Percentiles rank a stretch among this genome's conserved stretches.
These are phyloP conservation scores for Albugo candida DNA, from an alignment of 352 stramenopile genomes.

Conservation along the genomic window DNA sequence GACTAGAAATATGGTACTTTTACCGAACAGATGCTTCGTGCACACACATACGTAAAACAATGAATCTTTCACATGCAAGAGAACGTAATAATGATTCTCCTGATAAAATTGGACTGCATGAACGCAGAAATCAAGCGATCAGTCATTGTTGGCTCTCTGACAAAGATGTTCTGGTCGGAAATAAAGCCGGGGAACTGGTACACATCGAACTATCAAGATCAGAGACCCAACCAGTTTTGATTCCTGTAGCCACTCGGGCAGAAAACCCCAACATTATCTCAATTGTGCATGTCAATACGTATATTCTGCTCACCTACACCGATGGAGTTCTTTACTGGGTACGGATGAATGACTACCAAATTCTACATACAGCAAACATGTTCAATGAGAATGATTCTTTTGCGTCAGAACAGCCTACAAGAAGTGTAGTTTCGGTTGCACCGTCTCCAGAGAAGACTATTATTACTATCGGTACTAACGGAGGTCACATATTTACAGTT, in stretches of 20 bases:
- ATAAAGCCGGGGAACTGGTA: conserved; percentile 7
- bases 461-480: conserved; percentile 30
- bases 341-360: too few species aligned
- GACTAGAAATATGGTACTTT: conserved; percentile 29
- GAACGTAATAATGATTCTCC: conserved; percentile 1
- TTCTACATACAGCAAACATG: too few species aligned
- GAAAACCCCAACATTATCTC: background rate
- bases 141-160: background rate
- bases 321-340: too few species aligned
- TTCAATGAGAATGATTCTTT: too few species aligned
- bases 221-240: conserved; percentile 13
- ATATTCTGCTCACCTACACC: too few species aligned
- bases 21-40: background rate
- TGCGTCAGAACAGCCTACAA: too few species aligned
- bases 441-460: conserved; percentile 31
- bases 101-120: background rate
- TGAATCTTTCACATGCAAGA: conserved; percentile 11
- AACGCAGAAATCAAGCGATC: background rate
- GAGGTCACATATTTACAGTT: conserved; percentile 41
- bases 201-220: conserved; percentile 14
- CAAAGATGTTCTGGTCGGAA: conserved; percentile 3
- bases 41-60: conserved; percentile 24
- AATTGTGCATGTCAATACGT: too few species aligned
- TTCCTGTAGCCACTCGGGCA: conserved; percentile 6
- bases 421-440: conserved; percentile 11